Conservation (phyloP, 495 filamentous ascomycete genomes). For the Tuber umbilicatum region DNA sequence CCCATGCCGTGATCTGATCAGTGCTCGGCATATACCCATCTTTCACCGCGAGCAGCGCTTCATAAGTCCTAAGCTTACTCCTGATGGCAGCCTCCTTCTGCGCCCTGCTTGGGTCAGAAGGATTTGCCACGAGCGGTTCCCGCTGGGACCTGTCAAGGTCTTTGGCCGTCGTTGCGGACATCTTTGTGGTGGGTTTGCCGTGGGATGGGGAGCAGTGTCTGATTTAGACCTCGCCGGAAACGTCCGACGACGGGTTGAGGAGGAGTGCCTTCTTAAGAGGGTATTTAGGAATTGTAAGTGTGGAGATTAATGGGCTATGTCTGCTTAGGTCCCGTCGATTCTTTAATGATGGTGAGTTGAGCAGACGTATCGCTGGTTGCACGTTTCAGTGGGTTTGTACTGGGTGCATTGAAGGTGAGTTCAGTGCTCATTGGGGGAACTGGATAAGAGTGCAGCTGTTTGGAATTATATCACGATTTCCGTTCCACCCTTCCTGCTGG, state of each 20-base stretch:
- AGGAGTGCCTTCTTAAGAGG: neutral
- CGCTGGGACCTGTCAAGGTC: conserved; percentile 20
- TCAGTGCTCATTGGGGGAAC: neutral
- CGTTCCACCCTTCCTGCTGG: neutral
- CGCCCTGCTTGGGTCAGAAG: conserved; percentile 16
- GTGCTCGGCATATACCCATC: conserved; percentile 37
- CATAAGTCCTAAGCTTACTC: conserved; percentile 36
- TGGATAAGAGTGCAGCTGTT: neutral
- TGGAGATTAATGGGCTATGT: conserved; percentile 5
- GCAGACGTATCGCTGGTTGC: neutral
- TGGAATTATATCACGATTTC: neutral
- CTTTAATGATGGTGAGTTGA: neutral
- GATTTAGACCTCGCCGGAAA: no score
- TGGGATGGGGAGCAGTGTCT: neutral
- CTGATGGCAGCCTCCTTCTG: conserved; percentile 28
- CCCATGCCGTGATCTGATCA: conserved; percentile 35
- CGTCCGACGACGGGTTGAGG: no score
- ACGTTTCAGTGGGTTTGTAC: neutral
- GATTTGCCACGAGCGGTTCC: conserved; percentile 20
- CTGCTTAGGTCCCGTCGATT: neutral
- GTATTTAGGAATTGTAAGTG: conserved; percentile 8
- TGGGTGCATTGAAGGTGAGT: neutral
- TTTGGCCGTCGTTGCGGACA: conserved; percentile 10
- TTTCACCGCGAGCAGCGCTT: conserved; percentile 32
- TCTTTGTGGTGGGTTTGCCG: neutral